A percentile compares a stretch with the other conserved stretches of the same genome.
Evolutionary conservation across 1,284 basidiomycete genomes (phyloP).

Genomic region (Xerocomus cyaneibrunnescens): DNA sequence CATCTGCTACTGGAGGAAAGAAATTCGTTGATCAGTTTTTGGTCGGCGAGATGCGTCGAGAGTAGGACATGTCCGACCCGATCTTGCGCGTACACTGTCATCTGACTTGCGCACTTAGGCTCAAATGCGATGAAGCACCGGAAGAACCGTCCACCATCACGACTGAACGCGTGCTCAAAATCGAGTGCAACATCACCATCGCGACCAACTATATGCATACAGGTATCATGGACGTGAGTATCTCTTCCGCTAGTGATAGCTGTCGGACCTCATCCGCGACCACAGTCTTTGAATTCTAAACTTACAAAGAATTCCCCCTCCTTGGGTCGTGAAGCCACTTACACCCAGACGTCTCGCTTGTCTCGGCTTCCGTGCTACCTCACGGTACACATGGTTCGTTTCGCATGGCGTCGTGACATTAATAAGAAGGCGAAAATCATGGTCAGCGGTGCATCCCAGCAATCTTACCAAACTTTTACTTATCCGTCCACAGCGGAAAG

Average conservation of each 20-base stretch:
- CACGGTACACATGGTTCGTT: constrained; percentile 91
- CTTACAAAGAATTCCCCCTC: constrained; percentile 85
- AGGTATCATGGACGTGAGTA: constrained; percentile 80
- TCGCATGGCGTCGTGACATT: constrained; percentile 93
- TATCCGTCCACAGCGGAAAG: constrained; percentile 65
- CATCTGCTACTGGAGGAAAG: constrained; percentile 33
- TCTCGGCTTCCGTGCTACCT: constrained; percentile 85
- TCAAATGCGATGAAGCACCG: constrained; percentile 78
- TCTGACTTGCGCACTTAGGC: constrained; percentile 40
- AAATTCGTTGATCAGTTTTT: constrained; percentile 86
- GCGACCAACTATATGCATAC: constrained; percentile 88
- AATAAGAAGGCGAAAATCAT: constrained; percentile 91
- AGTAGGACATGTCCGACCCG: constrained; percentile 52
- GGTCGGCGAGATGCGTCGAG: constrained; percentile 78
- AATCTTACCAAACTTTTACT: background rate
- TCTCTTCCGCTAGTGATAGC: background rate
- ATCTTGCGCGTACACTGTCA: constrained; percentile 9
- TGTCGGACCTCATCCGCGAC: background rate
- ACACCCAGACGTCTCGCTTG: constrained; percentile 82
- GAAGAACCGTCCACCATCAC: constrained; percentile 70
- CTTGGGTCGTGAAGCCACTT: constrained; percentile 79
- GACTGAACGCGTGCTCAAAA: constrained; percentile 79
- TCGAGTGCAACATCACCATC: constrained; percentile 90
- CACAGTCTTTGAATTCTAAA: constrained; percentile 80
- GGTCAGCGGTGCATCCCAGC: constrained; percentile 42